Evolutionary conservation across 1,284 basidiomycete genomes (phyloP), one percentile per base, ranked within the genome.

Genomic region (Filobasidium uniguttulatum): DNA sequence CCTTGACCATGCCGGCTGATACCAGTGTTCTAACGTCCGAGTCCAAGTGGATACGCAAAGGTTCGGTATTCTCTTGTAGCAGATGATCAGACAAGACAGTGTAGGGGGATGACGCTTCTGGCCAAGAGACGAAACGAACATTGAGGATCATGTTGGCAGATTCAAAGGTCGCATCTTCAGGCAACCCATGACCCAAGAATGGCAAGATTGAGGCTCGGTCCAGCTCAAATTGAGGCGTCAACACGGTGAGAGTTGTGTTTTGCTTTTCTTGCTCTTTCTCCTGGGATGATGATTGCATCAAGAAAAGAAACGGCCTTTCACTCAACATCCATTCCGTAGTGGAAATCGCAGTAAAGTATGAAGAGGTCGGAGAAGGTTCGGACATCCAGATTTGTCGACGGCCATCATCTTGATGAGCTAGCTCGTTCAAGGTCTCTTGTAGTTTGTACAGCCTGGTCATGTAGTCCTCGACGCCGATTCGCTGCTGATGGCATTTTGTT

Each of bases 191-290:
- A n/a, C n/a, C n/a, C n/a, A 79, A 78, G 19, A 88, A 64, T 2
- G 70, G 62, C 19, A 69, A 52, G 1, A 63, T 56, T 8, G 73
- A 77, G 0, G 85, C 84, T 35, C 86, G 76, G 0, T 78, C 75
- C 10, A 75, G 73, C 65, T 90, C 86, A 55, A 90, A 90, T 44
- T 73, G 71, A 0, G 86, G 85, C 0, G 84, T 83, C 44, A 90
- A 68, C 34, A 89, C 63, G 0, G 74, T 73, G 31, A 87, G 60
- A 25, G 72, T 49, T 68, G 31, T 74, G 69, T 33, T 59, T 56
- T 10, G 58, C 3, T 62, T 58, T 29, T 58, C 65, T 17, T 63
- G 57, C 15, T 34, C 34, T 22, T 37, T 8, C 17, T 20, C 9
- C 56, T 52, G 23, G 59, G 3, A 33, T 3, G 23, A 50, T 19